Evolutionary conservation across 2,329 filamentous ascomycete genomes (phyloP).

Genomic region (Colletotrichum phormii): DNA sequence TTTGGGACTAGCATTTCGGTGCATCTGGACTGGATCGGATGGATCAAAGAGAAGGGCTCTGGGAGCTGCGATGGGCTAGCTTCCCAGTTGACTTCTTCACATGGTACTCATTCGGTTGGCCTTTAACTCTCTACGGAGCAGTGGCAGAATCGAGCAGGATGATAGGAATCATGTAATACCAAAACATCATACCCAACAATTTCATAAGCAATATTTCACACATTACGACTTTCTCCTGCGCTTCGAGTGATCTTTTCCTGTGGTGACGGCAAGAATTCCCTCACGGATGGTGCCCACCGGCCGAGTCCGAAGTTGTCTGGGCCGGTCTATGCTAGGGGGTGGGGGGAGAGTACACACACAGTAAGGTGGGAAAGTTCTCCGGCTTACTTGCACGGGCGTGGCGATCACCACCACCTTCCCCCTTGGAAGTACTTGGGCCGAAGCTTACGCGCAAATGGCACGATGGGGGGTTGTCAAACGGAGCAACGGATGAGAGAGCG

Average conservation of each 20-base stretch:
- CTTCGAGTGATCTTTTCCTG: neutral
- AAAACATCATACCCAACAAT: constrained; percentile 30
- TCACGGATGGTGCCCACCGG: neutral
- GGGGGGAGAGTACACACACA: neutral
- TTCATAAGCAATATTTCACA: constrained; percentile 17
- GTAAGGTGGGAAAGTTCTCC: neutral
- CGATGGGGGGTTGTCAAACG: neutral
- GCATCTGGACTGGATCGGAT: constrained; percentile 38
- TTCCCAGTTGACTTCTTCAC: constrained; percentile 38
- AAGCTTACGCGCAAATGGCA: constrained; percentile 15
- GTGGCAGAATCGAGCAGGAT: constrained; percentile 22
- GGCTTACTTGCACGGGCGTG: constrained; percentile 5
- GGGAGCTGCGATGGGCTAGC: constrained; percentile 45
- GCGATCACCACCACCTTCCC: constrained; percentile 28
- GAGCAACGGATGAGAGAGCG: neutral
- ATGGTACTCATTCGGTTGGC: neutral
- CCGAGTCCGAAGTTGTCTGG: constrained; percentile 1
- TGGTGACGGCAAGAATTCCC: neutral
- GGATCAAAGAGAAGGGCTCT: constrained; percentile 42
- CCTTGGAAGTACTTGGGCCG: constrained; percentile 21
- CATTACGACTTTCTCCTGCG: neutral
- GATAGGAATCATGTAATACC: constrained; percentile 37
- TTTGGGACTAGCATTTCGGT: constrained; percentile 35
- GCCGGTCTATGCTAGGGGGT: constrained; percentile 15
- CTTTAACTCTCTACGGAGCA: constrained; percentile 6